Percentiles rank a stretch among this genome's conserved stretches.
Evolutionary conservation across 306 rosid genomes (phyloP).

Genomic region (Gleditsia sinensis): DNA sequence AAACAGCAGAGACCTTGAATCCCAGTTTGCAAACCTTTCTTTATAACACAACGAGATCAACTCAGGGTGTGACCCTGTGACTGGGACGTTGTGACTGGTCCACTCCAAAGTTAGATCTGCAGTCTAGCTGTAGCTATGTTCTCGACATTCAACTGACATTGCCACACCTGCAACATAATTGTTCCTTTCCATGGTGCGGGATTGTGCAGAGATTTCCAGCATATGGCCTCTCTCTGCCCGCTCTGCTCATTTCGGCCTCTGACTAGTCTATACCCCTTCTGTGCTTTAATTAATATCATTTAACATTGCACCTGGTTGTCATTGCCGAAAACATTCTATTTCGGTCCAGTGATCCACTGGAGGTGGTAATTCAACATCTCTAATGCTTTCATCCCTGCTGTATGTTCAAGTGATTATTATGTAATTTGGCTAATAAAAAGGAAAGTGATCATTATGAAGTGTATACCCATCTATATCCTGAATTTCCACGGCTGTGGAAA

Average conservation of each 20-base stretch:
- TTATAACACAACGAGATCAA: constrained; percentile 59
- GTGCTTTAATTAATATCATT: constrained; percentile 36
- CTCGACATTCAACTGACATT: constrained; percentile 24
- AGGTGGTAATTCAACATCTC: constrained; percentile 49
- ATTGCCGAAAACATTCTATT: constrained; percentile 38
- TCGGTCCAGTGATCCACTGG: constrained; percentile 50
- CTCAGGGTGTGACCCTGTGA: constrained; percentile 52
- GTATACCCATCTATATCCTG: neutral
- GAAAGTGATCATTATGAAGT: neutral
- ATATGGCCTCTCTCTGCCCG: constrained; percentile 29
- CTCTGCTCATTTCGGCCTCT: constrained; percentile 33
- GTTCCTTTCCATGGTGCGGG: constrained; percentile 42
- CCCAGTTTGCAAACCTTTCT: constrained; percentile 67
- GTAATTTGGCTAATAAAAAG: too few relatives aligned
- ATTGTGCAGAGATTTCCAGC: constrained; percentile 40
- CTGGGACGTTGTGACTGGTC: constrained; percentile 59
- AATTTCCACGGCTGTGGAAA: constrained; percentile 6
- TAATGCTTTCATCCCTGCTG: neutral
- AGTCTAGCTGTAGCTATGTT: constrained; percentile 36
- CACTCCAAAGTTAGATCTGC: constrained; percentile 53
- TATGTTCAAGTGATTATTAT: neutral
- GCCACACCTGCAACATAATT: constrained; percentile 35
- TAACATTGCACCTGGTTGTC: constrained; percentile 68
- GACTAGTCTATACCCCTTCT: constrained; percentile 33
- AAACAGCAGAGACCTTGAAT: constrained; percentile 76